Evolutionary conservation across 2,329 filamentous ascomycete species (phyloP), one percentile per base, ranked within the genome.

Genomic region (Septoria linicola): DNA sequence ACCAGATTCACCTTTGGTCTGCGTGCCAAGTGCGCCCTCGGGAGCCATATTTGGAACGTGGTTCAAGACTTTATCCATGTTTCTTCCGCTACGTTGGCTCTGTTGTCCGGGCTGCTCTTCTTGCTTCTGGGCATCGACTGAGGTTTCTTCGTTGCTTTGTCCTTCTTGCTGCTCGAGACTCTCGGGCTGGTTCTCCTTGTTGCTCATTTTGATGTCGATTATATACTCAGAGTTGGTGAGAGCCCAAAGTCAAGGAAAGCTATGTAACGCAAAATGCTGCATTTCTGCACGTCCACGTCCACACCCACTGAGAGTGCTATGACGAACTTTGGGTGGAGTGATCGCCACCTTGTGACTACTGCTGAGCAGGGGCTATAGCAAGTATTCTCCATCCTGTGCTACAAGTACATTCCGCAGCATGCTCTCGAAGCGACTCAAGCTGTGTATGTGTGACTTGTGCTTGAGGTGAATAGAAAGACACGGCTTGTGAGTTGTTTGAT

Each of bases 1-100:
- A 13, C 16, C 13, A 16, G 34, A 40, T 30, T 14, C 51, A 53
- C 62, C 49, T 53, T 58, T 60, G 25, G 63, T 59, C 31, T 62
- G 37, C 8, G 57, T 59, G 25, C 57, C 59, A 25, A 65, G 55
- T 2, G 62, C 57, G 8, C 62, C 62, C 36, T 63, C 58, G 17
- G 62, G 61, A 1, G 60, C 60, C 17, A 59, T 55, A 42, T 62
- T 58, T 19, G 60, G 60, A 53, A 62, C 58, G 34, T 59, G 58
- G 36, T 55, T 54, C 32, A 54, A 43, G 31, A 54, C 36, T 23
- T 51, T 49, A 21, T 57, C 51, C 51, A 54, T 57, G 8, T 27
- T 41, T 45, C 16, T 41, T 23, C 10, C 16, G 8, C 1, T 20
- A 17, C 17, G 21, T 17, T 21, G 11, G 35, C 31, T n/a, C 32